Base-by-base conservation (phyloP, 768 basidiomycete genomes). In the Lentinus brumalis region DNA sequence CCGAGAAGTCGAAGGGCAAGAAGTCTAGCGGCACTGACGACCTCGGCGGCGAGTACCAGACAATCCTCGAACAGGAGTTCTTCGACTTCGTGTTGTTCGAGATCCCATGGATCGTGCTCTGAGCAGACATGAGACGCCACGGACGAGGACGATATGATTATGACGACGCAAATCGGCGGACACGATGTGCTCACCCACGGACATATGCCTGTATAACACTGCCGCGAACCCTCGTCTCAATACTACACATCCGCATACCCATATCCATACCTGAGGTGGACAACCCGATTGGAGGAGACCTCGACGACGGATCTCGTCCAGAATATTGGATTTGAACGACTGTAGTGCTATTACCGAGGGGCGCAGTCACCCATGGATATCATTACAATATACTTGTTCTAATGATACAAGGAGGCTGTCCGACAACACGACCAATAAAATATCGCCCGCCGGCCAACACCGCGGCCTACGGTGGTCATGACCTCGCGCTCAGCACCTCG, bases 41-140 rank as follows among this genome's bases (percentile, higher is more conserved):
- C 30, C 88, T 93, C 57, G 81, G 84, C 14, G 96, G 95, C 64
- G 96, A 99, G 74, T 99, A 91, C 73, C 92, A 94, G 72, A 84
- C 86, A 12, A 77, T 99, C 40, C 84, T 99, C 81, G 97, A 99
- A 70, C 91, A 96, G 73, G 96, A 99, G 74, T 92, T 91, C 72
- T 94, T 90, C 72, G 94, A 96, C 75, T 99, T 98, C 69, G 93
- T 98, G 26, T 71, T 96, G 70, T 96, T 88, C 71, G 96, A 98
- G 74, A 84, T 99, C 55, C 94, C 93, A 35, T 94, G 91, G 90
- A 91, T 97, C 66, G 77, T 88, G 41, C 81, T 84, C 67, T 89
- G 79, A 79, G 57, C 12, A 40, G 53, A 21, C 7, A 16, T 18
- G 49, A 50, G 31, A 47, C 47, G 11, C 21, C 6, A 32, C 16